Evolutionary conservation across 257 asterid species (phyloP).

Genomic region (Cynanchum wilfordii): DNA sequence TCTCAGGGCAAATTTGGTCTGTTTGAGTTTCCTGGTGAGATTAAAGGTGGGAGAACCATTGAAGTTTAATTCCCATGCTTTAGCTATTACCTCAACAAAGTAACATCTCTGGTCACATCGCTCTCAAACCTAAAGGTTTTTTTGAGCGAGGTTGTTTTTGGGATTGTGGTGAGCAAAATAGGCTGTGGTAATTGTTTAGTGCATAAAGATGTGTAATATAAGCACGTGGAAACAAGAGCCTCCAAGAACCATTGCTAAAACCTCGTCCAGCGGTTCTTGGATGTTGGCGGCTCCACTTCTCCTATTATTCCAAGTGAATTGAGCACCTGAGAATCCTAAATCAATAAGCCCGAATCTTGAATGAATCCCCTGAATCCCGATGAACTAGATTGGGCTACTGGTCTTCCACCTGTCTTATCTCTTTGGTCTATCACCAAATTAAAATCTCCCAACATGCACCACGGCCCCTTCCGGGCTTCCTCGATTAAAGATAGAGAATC

Average conservation of each 20-base stretch:
- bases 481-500: too few species aligned
- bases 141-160: fast-evolving
- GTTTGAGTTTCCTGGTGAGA: too few species aligned
- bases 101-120: not conserved
- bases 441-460: too few species aligned
- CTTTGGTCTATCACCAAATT: too few species aligned
- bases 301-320: not conserved
- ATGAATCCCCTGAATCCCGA: not conserved
- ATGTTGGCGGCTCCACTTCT: not conserved
- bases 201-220: not conserved
- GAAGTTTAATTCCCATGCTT: too few species aligned
- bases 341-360: not conserved
- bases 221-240: not conserved
- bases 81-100: too few species aligned
- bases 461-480: too few species aligned
- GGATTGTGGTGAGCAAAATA: not conserved
- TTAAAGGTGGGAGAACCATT: too few species aligned
- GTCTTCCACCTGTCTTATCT: too few species aligned
- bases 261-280: not conserved
- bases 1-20: too few species aligned
- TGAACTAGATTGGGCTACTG: too few species aligned
- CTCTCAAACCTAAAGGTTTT: too few species aligned
- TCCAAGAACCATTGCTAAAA: not conserved
- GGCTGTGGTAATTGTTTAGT: not conserved
- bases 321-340: not conserved